These are phyloP conservation scores for Macrophomina tecta DNA, from an alignment of 2,329 filamentous ascomycete genomes.

Conservation along the genomic window DNA sequence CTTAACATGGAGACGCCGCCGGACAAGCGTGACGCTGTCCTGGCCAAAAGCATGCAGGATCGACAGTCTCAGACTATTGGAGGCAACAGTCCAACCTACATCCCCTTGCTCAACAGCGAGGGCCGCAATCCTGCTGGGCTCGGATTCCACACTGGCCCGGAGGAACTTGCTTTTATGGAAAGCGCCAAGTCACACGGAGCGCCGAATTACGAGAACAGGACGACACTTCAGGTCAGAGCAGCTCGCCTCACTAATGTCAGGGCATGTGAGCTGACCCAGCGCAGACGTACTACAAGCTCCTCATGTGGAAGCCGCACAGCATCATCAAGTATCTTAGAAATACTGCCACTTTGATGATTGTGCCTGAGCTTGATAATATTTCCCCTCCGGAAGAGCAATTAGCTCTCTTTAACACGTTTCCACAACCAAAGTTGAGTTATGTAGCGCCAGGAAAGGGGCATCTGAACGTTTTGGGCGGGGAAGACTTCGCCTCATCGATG, in stretches of 20 bases:
- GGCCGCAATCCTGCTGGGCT: conserved; percentile 47
- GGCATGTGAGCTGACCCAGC: too few relatives aligned
- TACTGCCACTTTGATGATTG: conserved; percentile 36
- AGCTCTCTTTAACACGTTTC: conserved; percentile 32
- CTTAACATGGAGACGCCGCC: conserved; percentile 28
- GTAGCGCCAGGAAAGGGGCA: conserved; percentile 36
- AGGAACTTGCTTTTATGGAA: not conserved
- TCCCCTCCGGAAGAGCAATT: conserved; percentile 34
- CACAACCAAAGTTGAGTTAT: conserved; percentile 34
- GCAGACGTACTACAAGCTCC: conserved; percentile 36
- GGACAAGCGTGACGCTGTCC: conserved; percentile 32
- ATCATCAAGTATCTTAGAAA: conserved; percentile 27
- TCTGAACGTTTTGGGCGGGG: conserved; percentile 36
- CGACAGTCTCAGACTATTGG: conserved; percentile 44
- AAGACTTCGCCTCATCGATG: conserved; percentile 23
- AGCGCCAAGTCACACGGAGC: not conserved
- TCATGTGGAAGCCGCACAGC: conserved; percentile 24
- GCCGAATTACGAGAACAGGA: conserved; percentile 33
- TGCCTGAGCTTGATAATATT: conserved; percentile 38
- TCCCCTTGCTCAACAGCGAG: conserved; percentile 45
- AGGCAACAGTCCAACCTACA: conserved; percentile 47
- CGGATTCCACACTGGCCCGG: not conserved
- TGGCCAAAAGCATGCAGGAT: conserved; percentile 44
- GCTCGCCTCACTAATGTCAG: too few relatives aligned
- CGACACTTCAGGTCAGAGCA: conserved; percentile 34